Conservation (phyloP, 257 asterid species). For the Prunella vulgaris region DNA sequence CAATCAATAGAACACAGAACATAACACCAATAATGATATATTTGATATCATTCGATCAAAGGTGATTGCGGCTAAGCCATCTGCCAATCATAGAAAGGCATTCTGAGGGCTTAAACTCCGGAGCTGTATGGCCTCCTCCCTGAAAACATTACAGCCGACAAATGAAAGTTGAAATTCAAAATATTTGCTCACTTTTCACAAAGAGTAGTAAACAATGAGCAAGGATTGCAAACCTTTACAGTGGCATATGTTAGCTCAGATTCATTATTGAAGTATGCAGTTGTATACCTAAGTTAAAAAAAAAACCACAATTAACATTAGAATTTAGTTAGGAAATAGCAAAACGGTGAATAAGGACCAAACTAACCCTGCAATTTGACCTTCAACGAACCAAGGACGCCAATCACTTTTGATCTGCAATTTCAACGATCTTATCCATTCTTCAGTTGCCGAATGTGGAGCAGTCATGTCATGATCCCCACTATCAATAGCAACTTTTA, state of each 20-base stretch:
- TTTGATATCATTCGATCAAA: no score
- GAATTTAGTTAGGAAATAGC: not conserved
- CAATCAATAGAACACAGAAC: no score
- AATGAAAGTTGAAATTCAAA: not conserved
- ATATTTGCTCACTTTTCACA: not conserved
- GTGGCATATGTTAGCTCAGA: slow-evolving; percentile 32
- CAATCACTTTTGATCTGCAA: not conserved
- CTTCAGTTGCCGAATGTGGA: not conserved
- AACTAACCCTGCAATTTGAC: slow-evolving; percentile 19
- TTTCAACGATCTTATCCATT: slow-evolving; percentile 8
- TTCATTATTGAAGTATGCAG: not conserved
- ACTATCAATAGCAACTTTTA: not conserved
- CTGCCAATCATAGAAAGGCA: slow-evolving; percentile 1
- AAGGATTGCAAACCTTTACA: slow-evolving; percentile 25
- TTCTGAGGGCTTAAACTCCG: slow-evolving; percentile 12
- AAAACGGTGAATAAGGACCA: not conserved
- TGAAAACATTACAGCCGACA: not conserved
- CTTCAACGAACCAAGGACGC: slow-evolving; percentile 16
- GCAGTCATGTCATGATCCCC: slow-evolving; percentile 1
- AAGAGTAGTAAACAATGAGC: no score
- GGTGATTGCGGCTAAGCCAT: slow-evolving; percentile 9
- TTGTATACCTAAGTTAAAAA: not conserved
- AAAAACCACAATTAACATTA: not conserved
- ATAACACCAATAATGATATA: no score
- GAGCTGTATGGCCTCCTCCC: slow-evolving; percentile 31